These are phyloP conservation scores for Hericium alpestre DNA, from an alignment of 768 basidiomycete genomes.

Conservation along the genomic window DNA sequence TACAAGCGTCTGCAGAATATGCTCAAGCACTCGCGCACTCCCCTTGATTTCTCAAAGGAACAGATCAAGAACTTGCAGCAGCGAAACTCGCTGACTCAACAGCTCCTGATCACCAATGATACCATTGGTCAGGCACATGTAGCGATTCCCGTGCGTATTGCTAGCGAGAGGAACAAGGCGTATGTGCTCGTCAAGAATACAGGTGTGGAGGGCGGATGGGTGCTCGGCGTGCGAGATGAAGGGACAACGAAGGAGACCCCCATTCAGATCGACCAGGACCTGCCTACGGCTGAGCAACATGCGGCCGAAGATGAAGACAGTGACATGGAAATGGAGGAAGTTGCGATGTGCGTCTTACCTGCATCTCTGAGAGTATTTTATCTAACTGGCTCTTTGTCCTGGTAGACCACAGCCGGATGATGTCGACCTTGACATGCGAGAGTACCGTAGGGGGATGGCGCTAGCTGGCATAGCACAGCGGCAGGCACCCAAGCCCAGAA, in stretches of 20 bases:
- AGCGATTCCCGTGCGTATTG: constrained; percentile 86
- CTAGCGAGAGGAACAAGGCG: constrained; percentile 88
- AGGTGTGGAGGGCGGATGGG: constrained; percentile 83
- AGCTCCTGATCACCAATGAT: constrained; percentile 85
- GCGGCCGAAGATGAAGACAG: constrained; percentile 21
- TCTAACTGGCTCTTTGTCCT: constrained; percentile 9
- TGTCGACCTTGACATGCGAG: constrained; percentile 52
- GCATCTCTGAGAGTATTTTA: not conserved
- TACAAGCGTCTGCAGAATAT: constrained; percentile 87
- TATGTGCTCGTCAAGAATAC: constrained; percentile 94
- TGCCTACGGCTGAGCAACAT: constrained; percentile 16
- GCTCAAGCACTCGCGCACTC: constrained; percentile 66
- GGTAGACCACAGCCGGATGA: constrained; percentile 14
- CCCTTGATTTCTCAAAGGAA: constrained; percentile 92
- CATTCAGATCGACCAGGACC: constrained; percentile 72
- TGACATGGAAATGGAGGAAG: constrained; percentile 71
- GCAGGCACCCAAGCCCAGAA: constrained; percentile 25
- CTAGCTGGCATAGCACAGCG: constrained; percentile 48
- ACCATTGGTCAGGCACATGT: constrained; percentile 84
- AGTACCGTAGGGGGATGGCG: constrained; percentile 51
- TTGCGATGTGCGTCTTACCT: constrained; percentile 41
- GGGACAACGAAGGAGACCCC: constrained; percentile 70
- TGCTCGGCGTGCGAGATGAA: constrained; percentile 81
- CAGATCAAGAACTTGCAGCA: constrained; percentile 88
- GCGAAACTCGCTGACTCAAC: constrained; percentile 86